Evolutionary conservation across 2,329 filamentous ascomycete species (phyloP).

Genomic region (Aspergillus carbonarius): DNA sequence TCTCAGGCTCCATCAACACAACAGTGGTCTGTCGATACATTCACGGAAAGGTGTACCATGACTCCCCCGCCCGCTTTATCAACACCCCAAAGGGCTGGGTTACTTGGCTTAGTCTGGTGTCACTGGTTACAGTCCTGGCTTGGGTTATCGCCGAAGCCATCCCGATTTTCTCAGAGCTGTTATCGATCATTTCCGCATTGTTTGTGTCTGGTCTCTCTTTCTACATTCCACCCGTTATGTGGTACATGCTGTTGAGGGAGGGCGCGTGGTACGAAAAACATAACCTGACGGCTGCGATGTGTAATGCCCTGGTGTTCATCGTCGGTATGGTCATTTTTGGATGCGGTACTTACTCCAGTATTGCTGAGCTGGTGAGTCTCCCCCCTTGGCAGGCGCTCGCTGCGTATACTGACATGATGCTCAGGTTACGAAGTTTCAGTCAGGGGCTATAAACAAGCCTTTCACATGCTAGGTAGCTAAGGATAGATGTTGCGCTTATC

Average conservation of each 20-base stretch:
- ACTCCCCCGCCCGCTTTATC: conserved; percentile 17
- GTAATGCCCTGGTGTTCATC: conserved; percentile 17
- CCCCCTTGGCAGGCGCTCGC: too few relatives aligned
- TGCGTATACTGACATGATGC: neutral
- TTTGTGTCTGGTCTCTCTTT: conserved; percentile 89
- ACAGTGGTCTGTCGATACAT: conserved; percentile 22
- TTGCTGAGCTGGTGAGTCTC: conserved; percentile 17
- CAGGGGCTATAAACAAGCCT: conserved; percentile 1
- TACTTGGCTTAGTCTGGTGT: conserved; percentile 18
- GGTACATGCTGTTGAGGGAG: conserved; percentile 25
- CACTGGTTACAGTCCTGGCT: conserved; percentile 15
- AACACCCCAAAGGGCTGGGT: conserved; percentile 20
- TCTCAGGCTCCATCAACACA: conserved; percentile 22
- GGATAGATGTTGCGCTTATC: too few relatives aligned
- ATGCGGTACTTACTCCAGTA: conserved; percentile 19
- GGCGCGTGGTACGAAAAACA: conserved; percentile 31
- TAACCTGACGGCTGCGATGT: conserved; percentile 32
- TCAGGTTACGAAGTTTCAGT: conserved; percentile 2
- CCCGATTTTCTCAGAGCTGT: conserved; percentile 21
- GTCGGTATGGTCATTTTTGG: conserved; percentile 19
- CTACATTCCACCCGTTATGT: conserved; percentile 55
- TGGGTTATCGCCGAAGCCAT: conserved; percentile 24
- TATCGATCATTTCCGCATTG: conserved; percentile 54
- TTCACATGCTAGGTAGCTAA: conserved; percentile 1
- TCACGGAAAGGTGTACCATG: conserved; percentile 18